These are phyloP conservation scores for Fallopia convolvulus DNA, from an alignment of 148 eudicot genomes.

Conservation along the genomic window DNA sequence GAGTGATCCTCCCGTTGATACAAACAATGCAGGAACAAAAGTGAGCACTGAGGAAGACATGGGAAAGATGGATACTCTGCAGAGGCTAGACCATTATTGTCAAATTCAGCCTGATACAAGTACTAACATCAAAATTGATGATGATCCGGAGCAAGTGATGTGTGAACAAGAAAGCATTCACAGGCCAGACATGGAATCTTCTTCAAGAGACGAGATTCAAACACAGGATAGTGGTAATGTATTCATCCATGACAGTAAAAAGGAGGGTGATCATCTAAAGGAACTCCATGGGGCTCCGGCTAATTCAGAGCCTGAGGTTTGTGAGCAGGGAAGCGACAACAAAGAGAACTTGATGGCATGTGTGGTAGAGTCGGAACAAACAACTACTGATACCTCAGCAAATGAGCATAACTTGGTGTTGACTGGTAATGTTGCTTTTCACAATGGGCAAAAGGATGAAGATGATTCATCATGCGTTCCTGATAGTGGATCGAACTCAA, in stretches of 20 bases:
- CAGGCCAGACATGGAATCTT: neutral
- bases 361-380: neutral
- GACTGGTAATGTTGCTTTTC: neutral
- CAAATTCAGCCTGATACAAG: neutral
- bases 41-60: neutral
- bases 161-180: constrained; percentile 6
- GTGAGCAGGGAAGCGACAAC: constrained; percentile 8
- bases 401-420: neutral
- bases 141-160: neutral
- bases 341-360: neutral
- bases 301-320: constrained; percentile 6
- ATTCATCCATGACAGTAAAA: neutral
- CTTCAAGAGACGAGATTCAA: neutral
- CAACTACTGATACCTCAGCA: constrained; percentile 1
- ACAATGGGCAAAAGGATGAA: neutral
- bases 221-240: neutral
- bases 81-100: neutral
- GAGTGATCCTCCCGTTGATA: neutral
- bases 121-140: neutral
- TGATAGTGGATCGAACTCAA: constrained; percentile 16
- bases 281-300: neutral
- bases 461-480: constrained; percentile 8
- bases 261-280: neutral
- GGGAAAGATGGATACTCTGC: neutral
- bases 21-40: neutral